Evolutionary conservation across 176 grass and related monocot genomes (phyloP).

Genomic region (Carex myosuroides): DNA sequence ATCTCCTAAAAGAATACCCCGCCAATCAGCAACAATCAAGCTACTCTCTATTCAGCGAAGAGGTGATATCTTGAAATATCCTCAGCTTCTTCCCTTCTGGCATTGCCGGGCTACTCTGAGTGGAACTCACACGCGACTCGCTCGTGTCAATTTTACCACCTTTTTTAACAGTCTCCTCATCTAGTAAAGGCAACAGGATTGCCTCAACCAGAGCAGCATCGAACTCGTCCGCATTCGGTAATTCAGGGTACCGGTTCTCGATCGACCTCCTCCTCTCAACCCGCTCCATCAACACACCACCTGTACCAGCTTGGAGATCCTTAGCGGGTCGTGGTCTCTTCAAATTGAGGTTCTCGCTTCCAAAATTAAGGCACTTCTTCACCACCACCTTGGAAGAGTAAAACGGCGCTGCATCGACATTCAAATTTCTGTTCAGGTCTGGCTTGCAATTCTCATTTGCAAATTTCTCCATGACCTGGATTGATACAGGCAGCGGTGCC

Average conservation of each 20-base stretch:
- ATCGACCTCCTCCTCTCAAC: constrained; percentile 45
- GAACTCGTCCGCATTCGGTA: constrained; percentile 72
- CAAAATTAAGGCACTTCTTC: constrained; percentile 20
- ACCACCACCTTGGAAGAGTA: constrained; percentile 39
- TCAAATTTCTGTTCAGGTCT: constrained; percentile 36
- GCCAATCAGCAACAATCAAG: neutral
- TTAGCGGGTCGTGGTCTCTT: constrained; percentile 76
- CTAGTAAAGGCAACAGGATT: constrained; percentile 44
- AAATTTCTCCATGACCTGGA: constrained; percentile 22
- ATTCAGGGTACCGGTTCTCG: constrained; percentile 82
- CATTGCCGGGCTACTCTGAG: constrained; percentile 52
- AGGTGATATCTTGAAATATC: constrained; percentile 93
- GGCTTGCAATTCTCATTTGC: constrained; percentile 43
- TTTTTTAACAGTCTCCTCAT: constrained; percentile 16
- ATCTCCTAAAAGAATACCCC: neutral
- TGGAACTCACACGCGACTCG: constrained; percentile 13
- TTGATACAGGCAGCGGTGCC: constrained; percentile 19
- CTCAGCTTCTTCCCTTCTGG: constrained; percentile 82
- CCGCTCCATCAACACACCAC: neutral
- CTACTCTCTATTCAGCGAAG: constrained; percentile 19
- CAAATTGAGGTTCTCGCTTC: constrained; percentile 46
- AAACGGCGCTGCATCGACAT: constrained; percentile 74
- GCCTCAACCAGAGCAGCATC: constrained; percentile 68
- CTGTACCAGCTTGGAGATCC: constrained; percentile 30
- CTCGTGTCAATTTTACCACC: neutral